Evolutionary conservation across 805 yeast genomes (phyloP), one percentile per base, ranked within the genome.

Genomic region (Candida schatavii): DNA sequence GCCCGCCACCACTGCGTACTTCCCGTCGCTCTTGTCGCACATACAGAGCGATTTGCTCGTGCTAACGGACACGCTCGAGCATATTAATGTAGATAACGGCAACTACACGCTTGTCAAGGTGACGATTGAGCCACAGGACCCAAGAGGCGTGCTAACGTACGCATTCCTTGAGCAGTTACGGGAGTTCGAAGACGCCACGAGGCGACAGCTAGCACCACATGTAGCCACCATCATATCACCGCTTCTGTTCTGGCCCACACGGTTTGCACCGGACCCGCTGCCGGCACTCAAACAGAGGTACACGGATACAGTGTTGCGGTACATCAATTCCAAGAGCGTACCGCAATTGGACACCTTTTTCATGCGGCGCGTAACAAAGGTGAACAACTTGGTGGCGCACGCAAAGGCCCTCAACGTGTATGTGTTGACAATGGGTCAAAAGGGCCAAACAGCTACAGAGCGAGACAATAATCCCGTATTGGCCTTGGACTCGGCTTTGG

Each of bases 321-420:
- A 21, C 21, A 36, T 36, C 23, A 36, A 36, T 17, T 18, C 23
- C 5, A 26, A 26, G 26, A 26, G 20, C n/a, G 18, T 32, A 4
- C 43, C 43, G 19, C 43, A 48, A 26, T 46, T 59, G 13, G 49
- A 58, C 17, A 47, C 52, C 7, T 45, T 64, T 9, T 64, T 55
- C 44, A 44, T 66, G 22, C 59, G 59, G 45, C 42, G 55, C 22
- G 23, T 67, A 2, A 34, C 40, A 22, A 51, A 50, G 19, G 46
- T 47, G 9, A 64, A 68, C 45, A 66, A 64, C 41, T 41, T 66
- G 21, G 52, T 68, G 25, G 48, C 51, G 19, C 51, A 50, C 26
- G 66, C 70, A 1, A 45, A 46, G 26, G 27, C 19, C 5, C 19
- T 63, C 20, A 55, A 52, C 13, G 3, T 61, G 2, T 64, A 54